These are phyloP conservation scores for Neurospora sp. DNA, from an alignment of 495 filamentous ascomycete genomes.

Conservation along the genomic window DNA sequence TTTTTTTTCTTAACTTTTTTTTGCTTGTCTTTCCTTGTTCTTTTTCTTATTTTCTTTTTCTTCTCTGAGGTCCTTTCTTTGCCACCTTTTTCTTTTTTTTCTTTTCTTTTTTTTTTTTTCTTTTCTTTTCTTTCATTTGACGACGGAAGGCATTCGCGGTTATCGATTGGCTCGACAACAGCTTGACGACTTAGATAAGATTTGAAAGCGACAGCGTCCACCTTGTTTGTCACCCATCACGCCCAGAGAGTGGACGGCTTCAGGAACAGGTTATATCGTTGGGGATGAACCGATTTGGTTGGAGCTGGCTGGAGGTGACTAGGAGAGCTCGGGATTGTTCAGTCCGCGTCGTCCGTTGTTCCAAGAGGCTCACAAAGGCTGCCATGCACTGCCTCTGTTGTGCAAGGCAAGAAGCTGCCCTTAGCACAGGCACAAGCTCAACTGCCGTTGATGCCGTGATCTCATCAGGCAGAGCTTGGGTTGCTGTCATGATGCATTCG, in stretches of 20 bases:
- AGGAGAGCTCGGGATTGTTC: background rate
- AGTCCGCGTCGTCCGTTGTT: background rate
- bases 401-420: background rate
- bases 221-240: background rate
- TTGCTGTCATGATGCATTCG: background rate
- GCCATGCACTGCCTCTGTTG: background rate
- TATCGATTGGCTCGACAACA: background rate
- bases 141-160: no score
- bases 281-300: background rate
- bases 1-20: background rate
- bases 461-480: background rate
- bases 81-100: no score
- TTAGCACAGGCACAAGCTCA: background rate
- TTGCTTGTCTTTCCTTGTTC: no score
- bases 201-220: background rate
- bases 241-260: background rate
- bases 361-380: background rate
- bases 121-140: no score
- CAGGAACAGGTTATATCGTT: background rate
- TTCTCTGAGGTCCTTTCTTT: no score
- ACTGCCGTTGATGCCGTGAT: background rate
- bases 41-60: no score
- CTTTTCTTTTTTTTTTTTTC: no score
- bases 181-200: background rate
- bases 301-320: background rate